Evolutionary conservation across 2,329 filamentous ascomycete genomes (phyloP).

Genomic region (Cryphonectria radicalis): DNA sequence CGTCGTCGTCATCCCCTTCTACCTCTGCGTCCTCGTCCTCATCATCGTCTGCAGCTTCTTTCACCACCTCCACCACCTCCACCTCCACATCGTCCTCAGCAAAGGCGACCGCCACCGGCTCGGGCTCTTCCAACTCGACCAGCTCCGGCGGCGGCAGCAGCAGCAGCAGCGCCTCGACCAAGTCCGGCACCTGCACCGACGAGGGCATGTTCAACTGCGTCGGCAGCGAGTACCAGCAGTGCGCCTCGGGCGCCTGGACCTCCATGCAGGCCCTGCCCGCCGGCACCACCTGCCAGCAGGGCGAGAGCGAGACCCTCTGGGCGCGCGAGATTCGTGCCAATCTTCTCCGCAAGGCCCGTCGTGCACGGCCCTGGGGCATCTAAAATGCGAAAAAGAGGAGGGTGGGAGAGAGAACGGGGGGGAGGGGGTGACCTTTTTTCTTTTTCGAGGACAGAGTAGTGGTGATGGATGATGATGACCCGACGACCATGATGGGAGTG

Average conservation of each 20-base stretch:
- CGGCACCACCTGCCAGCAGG: slow-evolving; percentile 37
- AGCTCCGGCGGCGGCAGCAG: slow-evolving; percentile 16
- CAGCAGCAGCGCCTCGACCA: slow-evolving; percentile 19
- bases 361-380: background rate
- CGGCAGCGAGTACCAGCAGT: slow-evolving; percentile 41
- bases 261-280: slow-evolving; percentile 36
- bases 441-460: too few species aligned
- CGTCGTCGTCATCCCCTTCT: background rate
- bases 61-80: slow-evolving; percentile 20
- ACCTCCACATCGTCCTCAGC: slow-evolving; percentile 6
- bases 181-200: slow-evolving; percentile 38
- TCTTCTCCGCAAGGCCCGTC: slow-evolving; percentile 16
- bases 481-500: background rate
- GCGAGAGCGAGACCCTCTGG: slow-evolving; percentile 29
- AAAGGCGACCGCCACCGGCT: slow-evolving; percentile 15
- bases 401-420: too few species aligned
- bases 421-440: too few species aligned
- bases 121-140: slow-evolving; percentile 15
- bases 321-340: slow-evolving; percentile 6
- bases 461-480: background rate
- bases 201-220: slow-evolving; percentile 44
- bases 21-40: background rate
- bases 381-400: background rate
- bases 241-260: slow-evolving; percentile 40
- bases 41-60: background rate